Evolutionary conservation across 139 green algal species (phyloP).

Genomic region (Chlamydomonas sphaeroides): DNA sequence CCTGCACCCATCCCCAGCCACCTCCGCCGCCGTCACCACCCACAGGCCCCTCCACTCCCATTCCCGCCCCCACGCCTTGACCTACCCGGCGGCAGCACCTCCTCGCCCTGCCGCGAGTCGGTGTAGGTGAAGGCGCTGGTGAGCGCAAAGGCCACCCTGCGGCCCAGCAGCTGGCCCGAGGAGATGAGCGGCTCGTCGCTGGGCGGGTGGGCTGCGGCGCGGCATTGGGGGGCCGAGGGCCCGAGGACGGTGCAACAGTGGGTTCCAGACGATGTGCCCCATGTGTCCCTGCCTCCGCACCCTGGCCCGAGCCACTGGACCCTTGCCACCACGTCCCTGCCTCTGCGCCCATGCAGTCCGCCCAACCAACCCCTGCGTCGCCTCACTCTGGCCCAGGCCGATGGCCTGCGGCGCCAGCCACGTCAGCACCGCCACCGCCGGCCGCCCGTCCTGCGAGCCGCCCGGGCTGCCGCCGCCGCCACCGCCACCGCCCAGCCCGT

Average conservation of each 20-base stretch:
- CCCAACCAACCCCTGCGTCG: too few relatives aligned
- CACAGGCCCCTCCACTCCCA: too few relatives aligned
- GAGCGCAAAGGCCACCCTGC: constrained; percentile 26
- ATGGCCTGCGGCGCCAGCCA: constrained; percentile 24
- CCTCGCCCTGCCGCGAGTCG: not conserved
- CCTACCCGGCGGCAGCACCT: constrained; percentile 35
- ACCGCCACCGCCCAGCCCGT: not conserved
- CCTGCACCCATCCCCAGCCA: not conserved
- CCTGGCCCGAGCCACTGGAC: too few relatives aligned
- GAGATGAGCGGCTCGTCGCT: constrained; percentile 27
- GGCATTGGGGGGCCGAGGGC: too few relatives aligned
- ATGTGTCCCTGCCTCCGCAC: too few relatives aligned
- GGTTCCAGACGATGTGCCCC: too few relatives aligned
- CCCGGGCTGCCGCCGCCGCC: not conserved
- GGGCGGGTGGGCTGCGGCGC: not conserved
- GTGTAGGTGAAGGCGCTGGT: not conserved
- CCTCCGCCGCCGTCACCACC: not conserved
- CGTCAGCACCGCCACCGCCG: constrained; percentile 20
- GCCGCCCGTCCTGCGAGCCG: not conserved
- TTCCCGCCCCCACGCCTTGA: too few relatives aligned
- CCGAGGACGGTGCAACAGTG: too few relatives aligned
- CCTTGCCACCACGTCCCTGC: not conserved
- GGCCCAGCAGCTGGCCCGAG: constrained; percentile 25
- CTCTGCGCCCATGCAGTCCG: too few relatives aligned
- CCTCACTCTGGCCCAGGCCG: constrained; percentile 19